Evolutionary conservation across 768 basidiomycete genomes (phyloP), one percentile per base, ranked within the genome.

Genomic region (Russula sp.): DNA sequence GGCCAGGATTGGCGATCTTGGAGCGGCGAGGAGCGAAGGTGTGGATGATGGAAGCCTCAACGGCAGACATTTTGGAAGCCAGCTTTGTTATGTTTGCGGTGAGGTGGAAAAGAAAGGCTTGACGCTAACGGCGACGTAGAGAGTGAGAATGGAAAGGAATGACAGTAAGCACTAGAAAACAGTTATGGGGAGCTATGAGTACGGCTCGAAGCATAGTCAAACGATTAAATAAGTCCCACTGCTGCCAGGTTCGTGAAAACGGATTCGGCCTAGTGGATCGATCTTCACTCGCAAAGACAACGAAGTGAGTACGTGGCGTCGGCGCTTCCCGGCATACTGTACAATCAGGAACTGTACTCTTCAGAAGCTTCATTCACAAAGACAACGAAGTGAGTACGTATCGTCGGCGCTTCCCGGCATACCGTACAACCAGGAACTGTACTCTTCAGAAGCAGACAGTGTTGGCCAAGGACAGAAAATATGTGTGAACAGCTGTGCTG

Each of bases 1-100:
- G 73, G 9, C 77, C 83, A 9, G 57, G 57, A 20, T 59, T 62
- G 35, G 42, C 62, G 8, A 62, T 42, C 55, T 62, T 62, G 42
- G 1, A 1, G 13, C 62, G 62, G 14, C 34, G 55, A 2, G n/a
- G 22, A 4, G 32, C 1, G 4, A 4, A 0, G 18, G 48, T n/a
- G 50, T 51, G 48, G 20, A 62, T 31, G 42, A 34, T n/a, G 11
- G 48, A 31, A 37, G 61, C 49, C 20, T 57, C 62, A 7, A 39
- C 16, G 8, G 57, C 62, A 57, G 50, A 52, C 61, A 57, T 62
- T 57, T 62, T 62, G 7, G 62, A 62, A 47, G 32, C 55, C 56
- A 62, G 54, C 32, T 62, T 50, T 44, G 55, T 1, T 18, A 31
- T 7, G 34, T 40, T 50, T 27, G 45, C 27, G 27, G 37, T 1